phyloP scores from a whole-genome alignment of 2,329 filamentous ascomycete genomes.

The Emydomyces testavorans region DNA sequence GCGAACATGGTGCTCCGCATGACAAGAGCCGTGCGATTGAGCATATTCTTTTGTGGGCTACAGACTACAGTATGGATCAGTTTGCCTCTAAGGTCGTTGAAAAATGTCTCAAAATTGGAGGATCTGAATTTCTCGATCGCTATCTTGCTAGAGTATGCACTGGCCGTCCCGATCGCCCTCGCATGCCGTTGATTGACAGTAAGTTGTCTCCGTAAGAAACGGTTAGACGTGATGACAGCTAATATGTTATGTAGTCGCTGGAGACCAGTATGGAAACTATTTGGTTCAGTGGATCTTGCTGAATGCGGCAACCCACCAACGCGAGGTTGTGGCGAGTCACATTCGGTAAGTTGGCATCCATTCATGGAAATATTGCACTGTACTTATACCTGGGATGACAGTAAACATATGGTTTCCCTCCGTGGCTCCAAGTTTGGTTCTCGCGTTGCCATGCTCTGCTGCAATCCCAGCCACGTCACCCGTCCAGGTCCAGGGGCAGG shows the following conservation, averaged over 20 bases:
- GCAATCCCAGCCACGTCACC: constrained; percentile 80
- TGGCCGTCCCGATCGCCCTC: constrained; percentile 76
- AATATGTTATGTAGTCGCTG: constrained; percentile 49
- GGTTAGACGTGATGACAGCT: neutral
- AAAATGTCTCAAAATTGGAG: constrained; percentile 96
- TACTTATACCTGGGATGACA: constrained; percentile 18
- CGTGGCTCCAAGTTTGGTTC: constrained; percentile 97
- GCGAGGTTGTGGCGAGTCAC: constrained; percentile 83
- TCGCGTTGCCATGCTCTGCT: constrained; percentile 96
- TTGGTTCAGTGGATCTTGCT: constrained; percentile 94
- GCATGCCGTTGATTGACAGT: constrained; percentile 93
- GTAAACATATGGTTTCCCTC: constrained; percentile 98
- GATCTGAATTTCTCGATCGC: constrained; percentile 75
- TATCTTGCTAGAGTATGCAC: constrained; percentile 93
- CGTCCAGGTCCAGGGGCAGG: constrained; percentile 76
- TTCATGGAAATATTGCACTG: constrained; percentile 3
- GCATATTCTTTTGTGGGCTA: constrained; percentile 83
- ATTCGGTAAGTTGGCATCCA: constrained; percentile 49
- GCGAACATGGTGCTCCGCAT: constrained; percentile 81
- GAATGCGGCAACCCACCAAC: constrained; percentile 74
- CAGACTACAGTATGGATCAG: constrained; percentile 97
- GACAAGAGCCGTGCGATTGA: constrained; percentile 91
- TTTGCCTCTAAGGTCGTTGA: constrained; percentile 98
- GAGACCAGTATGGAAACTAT: constrained; percentile 98
- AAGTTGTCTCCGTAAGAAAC: constrained; percentile 24